Evolutionary conservation across 306 rosid genomes (phyloP).

Genomic region (Adenanthera pavonina): DNA sequence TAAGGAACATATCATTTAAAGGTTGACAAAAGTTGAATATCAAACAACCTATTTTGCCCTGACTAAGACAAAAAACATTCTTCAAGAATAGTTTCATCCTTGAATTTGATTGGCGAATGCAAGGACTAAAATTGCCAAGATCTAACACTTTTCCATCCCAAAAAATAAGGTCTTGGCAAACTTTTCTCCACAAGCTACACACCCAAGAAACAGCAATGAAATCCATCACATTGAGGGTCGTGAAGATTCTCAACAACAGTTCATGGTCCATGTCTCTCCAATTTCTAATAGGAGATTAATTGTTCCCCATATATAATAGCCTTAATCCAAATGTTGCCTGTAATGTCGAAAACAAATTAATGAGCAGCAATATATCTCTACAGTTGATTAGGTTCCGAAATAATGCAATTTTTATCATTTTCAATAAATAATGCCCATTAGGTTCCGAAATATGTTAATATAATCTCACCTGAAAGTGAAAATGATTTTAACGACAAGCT

Average conservation of each 20-base stretch:
- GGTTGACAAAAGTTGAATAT: slow-evolving; percentile 21
- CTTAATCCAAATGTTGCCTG: not conserved
- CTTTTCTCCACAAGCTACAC: slow-evolving; percentile 27
- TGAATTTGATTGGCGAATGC: not conserved
- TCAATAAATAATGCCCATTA: too few relatives aligned
- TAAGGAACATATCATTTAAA: not conserved
- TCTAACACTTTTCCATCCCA: slow-evolving; percentile 37
- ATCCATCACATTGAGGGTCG: slow-evolving; percentile 36
- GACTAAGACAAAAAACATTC: slow-evolving; percentile 25
- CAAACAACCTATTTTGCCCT: slow-evolving; percentile 25
- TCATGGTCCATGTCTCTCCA: slow-evolving; percentile 15
- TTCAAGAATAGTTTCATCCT: slow-evolving; percentile 19
- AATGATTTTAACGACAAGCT: too few relatives aligned
- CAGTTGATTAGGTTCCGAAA: too few relatives aligned
- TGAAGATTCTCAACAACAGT: slow-evolving; percentile 28
- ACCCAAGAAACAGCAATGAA: slow-evolving; percentile 18
- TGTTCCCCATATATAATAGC: not conserved
- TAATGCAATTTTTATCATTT: too few relatives aligned
- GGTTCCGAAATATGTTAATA: too few relatives aligned
- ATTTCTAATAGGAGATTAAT: too few relatives aligned
- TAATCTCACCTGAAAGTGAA: too few relatives aligned
- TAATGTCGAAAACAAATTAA: not conserved
- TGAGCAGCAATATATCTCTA: too few relatives aligned
- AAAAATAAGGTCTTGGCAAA: slow-evolving; percentile 15
- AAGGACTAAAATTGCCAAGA: not conserved